Conservation (phyloP, 345 rosid species). For the Cardamine chenopodiifolia region DNA sequence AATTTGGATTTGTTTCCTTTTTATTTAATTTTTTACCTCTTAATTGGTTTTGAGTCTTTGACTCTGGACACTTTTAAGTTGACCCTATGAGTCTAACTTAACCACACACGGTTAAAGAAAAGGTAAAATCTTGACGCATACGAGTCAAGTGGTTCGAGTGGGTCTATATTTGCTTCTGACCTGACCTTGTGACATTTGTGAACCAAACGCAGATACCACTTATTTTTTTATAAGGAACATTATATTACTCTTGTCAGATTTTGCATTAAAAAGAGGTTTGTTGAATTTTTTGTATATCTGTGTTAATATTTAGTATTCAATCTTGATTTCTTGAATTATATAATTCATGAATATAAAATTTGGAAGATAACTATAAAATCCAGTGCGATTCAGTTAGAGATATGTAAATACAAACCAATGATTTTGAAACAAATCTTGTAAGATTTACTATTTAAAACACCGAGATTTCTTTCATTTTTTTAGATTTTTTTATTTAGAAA, state of each 20-base stretch:
- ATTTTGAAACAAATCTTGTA: background rate
- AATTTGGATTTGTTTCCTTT: background rate
- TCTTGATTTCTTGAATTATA: background rate
- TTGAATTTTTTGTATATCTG: background rate
- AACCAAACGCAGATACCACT: no score
- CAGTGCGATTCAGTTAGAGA: background rate
- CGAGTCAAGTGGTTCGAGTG: conserved; percentile 12
- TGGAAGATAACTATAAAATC: background rate
- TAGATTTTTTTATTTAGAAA: background rate
- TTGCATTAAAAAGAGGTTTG: background rate
- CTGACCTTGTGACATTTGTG: no score
- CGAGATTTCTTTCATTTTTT: background rate
- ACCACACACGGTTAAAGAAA: conserved; percentile 6
- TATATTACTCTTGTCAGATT: background rate
- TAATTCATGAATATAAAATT: background rate
- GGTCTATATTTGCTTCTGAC: background rate
- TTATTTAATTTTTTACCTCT: background rate
- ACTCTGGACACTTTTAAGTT: conserved; percentile 2
- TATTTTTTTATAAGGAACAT: no score
- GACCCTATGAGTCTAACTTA: background rate
- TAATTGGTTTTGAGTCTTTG: background rate
- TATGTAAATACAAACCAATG: background rate
- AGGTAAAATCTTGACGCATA: background rate
- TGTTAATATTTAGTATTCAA: background rate
- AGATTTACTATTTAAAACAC: background rate